Evolutionary conservation across 345 rosid species (phyloP), one percentile per base, ranked within the genome.

Genomic region (Lepidium africanum): DNA sequence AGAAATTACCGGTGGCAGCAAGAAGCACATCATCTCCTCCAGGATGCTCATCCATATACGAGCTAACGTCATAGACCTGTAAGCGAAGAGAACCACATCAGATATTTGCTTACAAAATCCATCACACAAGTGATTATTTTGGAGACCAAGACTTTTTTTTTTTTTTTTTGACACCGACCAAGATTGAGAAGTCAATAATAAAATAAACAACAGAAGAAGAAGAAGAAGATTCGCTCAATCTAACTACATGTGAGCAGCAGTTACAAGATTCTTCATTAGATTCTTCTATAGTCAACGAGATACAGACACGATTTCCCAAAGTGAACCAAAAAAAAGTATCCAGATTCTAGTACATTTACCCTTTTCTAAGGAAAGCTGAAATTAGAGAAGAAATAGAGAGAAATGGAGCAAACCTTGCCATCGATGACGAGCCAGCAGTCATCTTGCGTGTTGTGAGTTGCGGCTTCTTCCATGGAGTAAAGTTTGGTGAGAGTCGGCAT

Each of bases 401-500:
- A 43, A 9, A 37, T 27, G 32, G 19, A 54, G 30, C 33, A 17
- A 52, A 84, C 99, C 91, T 88, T 90, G 83, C 90, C 92, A 55
- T 94, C 95, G 59, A 94, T 73, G 50, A 94, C 87, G 73, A 90
- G 38, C 99, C 99, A 94, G 80, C 96, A 94, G 70, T 88, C 99
- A 14, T 90, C 87, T 73, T 77, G 81, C 70, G 82, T 77, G 81
- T 77, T 81, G 76, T 90, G 99, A 14, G 63, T 80, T 27, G 96
- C 76, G 9, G 83, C 87, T 82, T 94, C 99, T 70, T 85, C 81
- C 85, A 87, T 83, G 10, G 88, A 52, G 70, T 43, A 83, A 15
- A 87, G 81, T 83, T 86, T 88, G 0, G 91, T 81, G 45, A 88
- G 84, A 32, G 91, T 87, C 73, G 97, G 91, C 96, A 93, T 88